phyloP scores from a whole-genome alignment of 495 filamentous ascomycete species.

The Podospora anserina region DNA sequence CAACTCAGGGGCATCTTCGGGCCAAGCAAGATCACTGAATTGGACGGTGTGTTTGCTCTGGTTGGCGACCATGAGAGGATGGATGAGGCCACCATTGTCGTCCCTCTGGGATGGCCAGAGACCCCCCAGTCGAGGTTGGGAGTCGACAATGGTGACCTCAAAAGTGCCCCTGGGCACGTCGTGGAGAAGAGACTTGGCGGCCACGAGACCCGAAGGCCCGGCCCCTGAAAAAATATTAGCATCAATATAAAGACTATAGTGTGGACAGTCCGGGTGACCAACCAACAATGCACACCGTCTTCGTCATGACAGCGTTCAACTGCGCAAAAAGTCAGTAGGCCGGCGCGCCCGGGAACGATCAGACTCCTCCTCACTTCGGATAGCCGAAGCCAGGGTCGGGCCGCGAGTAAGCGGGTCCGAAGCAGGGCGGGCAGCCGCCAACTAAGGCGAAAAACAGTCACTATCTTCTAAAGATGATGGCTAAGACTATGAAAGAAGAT shows the following conservation, averaged over 20 bases:
- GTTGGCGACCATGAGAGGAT: slow-evolving; percentile 73
- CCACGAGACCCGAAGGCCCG: slow-evolving; percentile 76
- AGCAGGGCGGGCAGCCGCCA: slow-evolving; percentile 9
- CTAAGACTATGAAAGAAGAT: neutral
- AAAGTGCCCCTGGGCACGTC: slow-evolving; percentile 56
- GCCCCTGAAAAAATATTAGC: slow-evolving; percentile 51
- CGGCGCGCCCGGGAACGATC: slow-evolving; percentile 7
- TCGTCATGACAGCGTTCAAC: slow-evolving; percentile 32
- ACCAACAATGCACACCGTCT: slow-evolving; percentile 69
- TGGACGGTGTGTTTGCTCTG: slow-evolving; percentile 72
- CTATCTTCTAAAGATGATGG: neutral
- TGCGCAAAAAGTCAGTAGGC: neutral
- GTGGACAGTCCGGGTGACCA: slow-evolving; percentile 23
- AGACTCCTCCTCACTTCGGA: neutral
- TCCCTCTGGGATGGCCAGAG: slow-evolving; percentile 61
- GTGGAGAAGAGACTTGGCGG: slow-evolving; percentile 74
- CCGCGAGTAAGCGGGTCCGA: slow-evolving; percentile 12
- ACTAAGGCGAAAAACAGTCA: neutral
- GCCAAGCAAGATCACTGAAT: slow-evolving; percentile 78
- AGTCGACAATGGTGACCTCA: slow-evolving; percentile 68
- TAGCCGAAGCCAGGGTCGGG: neutral
- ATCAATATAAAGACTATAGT: neutral
- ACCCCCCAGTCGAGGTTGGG: slow-evolving; percentile 62
- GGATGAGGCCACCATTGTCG: slow-evolving; percentile 48
- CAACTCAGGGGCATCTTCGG: slow-evolving; percentile 53